phyloP scores from a whole-genome alignment of 1,139 yeast species.

The Geotrichum restrictum region DNA sequence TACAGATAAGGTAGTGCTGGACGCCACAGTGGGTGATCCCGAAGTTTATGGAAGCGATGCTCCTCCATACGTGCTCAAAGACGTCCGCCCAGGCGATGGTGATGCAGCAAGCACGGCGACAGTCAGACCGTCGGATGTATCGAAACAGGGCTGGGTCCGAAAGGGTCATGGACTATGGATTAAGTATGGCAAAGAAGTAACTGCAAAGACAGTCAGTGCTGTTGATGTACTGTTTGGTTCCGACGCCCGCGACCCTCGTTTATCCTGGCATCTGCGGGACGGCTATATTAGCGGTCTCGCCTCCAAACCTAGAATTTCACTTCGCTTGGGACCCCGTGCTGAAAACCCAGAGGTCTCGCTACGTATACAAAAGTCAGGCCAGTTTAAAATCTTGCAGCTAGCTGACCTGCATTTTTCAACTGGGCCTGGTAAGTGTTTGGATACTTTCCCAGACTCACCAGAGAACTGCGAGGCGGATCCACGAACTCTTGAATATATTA shows the following conservation, averaged over 20 bases:
- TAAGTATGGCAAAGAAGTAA: slow-evolving; percentile 40
- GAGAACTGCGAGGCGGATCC: slow-evolving; percentile 68
- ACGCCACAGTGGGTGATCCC: slow-evolving; percentile 27
- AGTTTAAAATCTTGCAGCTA: slow-evolving; percentile 73
- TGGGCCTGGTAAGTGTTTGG: slow-evolving; percentile 69
- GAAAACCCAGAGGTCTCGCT: slow-evolving; percentile 36
- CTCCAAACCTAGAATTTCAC: slow-evolving; percentile 37
- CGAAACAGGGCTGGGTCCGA: slow-evolving; percentile 40
- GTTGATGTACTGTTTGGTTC: slow-evolving; percentile 67
- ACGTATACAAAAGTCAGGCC: slow-evolving; percentile 42
- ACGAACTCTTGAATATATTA: slow-evolving; percentile 59
- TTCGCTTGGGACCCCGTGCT: slow-evolving; percentile 39
- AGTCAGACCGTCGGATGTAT: slow-evolving; percentile 11
- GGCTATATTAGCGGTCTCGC: slow-evolving; percentile 33
- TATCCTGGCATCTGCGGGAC: slow-evolving; percentile 55
- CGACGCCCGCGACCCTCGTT: slow-evolving; percentile 74
- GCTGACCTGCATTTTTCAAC: slow-evolving; percentile 85
- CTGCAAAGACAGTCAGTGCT: slow-evolving; percentile 41
- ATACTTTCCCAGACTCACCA: slow-evolving; percentile 52
- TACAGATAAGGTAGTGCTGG: slow-evolving; percentile 32
- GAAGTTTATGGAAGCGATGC: slow-evolving; percentile 14
- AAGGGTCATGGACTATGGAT: slow-evolving; percentile 50
- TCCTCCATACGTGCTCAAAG: slow-evolving; percentile 26
- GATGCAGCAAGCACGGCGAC: slow-evolving; percentile 5
- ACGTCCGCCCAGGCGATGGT: slow-evolving; percentile 23